Evolutionary conservation across 495 filamentous ascomycete genomes (phyloP).

Genomic region (Aspergillus biplanus): DNA sequence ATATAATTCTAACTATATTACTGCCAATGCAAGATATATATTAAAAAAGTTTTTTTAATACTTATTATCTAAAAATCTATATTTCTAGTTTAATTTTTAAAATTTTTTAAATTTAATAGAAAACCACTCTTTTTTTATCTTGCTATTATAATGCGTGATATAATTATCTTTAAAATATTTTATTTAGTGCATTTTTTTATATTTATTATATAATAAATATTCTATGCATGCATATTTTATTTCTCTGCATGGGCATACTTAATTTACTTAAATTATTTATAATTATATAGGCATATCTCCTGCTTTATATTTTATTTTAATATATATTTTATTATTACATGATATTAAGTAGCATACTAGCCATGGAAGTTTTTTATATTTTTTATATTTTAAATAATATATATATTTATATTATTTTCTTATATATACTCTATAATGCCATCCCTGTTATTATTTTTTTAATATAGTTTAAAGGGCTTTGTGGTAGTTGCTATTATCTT

Average conservation of each 20-base stretch:
- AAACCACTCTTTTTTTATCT: not conserved
- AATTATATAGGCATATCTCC: too few relatives aligned
- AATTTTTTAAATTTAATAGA: not conserved
- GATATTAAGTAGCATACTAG: not conserved
- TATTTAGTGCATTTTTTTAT: not conserved
- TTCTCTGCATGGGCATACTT: too few relatives aligned
- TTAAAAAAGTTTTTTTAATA: not conserved
- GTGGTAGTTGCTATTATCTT: too few relatives aligned
- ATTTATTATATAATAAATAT: too few relatives aligned
- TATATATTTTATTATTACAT: not conserved
- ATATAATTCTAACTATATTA: not conserved
- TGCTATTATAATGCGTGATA: not conserved
- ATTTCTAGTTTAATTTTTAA: not conserved
- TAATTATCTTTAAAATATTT: slow-evolving; percentile 2
- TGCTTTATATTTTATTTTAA: not conserved
- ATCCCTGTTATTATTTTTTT: too few relatives aligned
- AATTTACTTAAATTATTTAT: too few relatives aligned
- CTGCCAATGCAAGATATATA: not conserved
- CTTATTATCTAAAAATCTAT: too few relatives aligned
- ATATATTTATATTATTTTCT: not conserved
- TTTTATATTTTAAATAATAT: not conserved
- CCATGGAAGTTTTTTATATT: not conserved
- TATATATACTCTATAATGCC: too few relatives aligned
- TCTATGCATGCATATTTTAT: too few relatives aligned
- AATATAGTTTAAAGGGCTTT: too few relatives aligned